phyloP scores from a whole-genome alignment of 148 eudicot species.

The Cornus suecica region DNA sequence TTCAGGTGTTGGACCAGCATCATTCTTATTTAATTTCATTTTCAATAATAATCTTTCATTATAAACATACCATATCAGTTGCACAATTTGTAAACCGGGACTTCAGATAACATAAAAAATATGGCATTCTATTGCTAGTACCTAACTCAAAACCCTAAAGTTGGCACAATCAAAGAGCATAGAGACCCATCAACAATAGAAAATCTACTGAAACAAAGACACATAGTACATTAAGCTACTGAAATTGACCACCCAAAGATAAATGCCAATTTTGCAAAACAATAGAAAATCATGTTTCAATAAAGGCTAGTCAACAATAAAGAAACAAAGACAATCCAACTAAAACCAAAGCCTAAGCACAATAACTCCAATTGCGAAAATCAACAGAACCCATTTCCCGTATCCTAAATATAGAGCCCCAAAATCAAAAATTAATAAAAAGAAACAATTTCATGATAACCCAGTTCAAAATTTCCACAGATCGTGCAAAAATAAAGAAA shows the following conservation, averaged over 20 bases:
- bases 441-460: conserved; percentile 17
- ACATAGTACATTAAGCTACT: not conserved
- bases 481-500: conserved; percentile 22
- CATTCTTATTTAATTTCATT: not conserved
- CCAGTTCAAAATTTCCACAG: conserved; percentile 17
- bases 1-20: no score
- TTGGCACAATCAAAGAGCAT: not conserved
- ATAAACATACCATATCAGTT: not conserved
- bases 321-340: not conserved
- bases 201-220: not conserved
- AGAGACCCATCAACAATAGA: not conserved
- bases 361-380: conserved; percentile 10
- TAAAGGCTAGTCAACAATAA: not conserved
- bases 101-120: not conserved
- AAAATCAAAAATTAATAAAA: not conserved
- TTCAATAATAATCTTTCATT: not conserved
- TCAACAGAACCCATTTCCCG: conserved; percentile 20
- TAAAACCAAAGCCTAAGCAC: conserved; percentile 2
- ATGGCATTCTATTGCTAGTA: not conserved
- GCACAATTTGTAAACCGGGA: not conserved
- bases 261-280: not conserved
- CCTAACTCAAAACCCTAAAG: not conserved
- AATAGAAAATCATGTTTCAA: conserved; percentile 8
- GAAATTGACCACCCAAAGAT: not conserved
- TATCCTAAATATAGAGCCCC: conserved; percentile 11